Evolutionary conservation across 108 stramenopile species (phyloP).

Genomic region (Fistulifera solaris): DNA sequence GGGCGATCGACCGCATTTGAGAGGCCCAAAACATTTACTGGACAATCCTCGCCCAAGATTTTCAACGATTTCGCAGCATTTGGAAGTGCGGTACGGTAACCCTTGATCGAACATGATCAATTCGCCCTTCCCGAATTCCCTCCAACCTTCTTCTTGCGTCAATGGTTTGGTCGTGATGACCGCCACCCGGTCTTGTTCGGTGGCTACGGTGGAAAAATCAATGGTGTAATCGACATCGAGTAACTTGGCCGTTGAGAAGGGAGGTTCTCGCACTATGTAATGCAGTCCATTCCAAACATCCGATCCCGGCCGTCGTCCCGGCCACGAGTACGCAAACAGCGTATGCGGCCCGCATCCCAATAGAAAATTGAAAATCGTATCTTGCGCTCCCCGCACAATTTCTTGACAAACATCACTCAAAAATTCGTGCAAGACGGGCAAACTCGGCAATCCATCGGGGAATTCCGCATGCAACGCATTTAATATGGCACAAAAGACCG

Average conservation of each 20-base stretch:
- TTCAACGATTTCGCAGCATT: slow-evolving; percentile 22
- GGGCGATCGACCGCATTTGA: slow-evolving; percentile 3
- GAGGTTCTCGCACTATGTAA: slow-evolving; percentile 68
- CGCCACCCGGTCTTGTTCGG: slow-evolving; percentile 68
- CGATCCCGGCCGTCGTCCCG: slow-evolving; percentile 73
- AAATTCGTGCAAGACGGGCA: slow-evolving; percentile 67
- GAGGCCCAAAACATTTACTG: slow-evolving; percentile 16
- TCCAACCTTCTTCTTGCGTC: slow-evolving; percentile 64
- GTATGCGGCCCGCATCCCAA: slow-evolving; percentile 64
- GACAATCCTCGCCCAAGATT: slow-evolving; percentile 23
- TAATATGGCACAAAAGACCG: slow-evolving; percentile 85
- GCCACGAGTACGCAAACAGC: slow-evolving; percentile 78
- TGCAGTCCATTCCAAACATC: slow-evolving; percentile 83
- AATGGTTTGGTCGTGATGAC: slow-evolving; percentile 86
- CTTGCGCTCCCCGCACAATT: slow-evolving; percentile 45
- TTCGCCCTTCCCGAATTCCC: slow-evolving; percentile 65
- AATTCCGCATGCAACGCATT: slow-evolving; percentile 76
- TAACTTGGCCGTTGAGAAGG: slow-evolving; percentile 59
- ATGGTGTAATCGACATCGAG: slow-evolving; percentile 38
- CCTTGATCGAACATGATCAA: slow-evolving; percentile 70
- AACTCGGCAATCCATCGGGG: slow-evolving; percentile 43
- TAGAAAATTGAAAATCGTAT: slow-evolving; percentile 84
- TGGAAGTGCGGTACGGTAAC: slow-evolving; percentile 23
- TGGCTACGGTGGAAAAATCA: slow-evolving; percentile 47
- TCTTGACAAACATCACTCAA: slow-evolving; percentile 53